phyloP scores from a whole-genome alignment of 495 filamentous ascomycete species.

The Chaetomium tenue region DNA sequence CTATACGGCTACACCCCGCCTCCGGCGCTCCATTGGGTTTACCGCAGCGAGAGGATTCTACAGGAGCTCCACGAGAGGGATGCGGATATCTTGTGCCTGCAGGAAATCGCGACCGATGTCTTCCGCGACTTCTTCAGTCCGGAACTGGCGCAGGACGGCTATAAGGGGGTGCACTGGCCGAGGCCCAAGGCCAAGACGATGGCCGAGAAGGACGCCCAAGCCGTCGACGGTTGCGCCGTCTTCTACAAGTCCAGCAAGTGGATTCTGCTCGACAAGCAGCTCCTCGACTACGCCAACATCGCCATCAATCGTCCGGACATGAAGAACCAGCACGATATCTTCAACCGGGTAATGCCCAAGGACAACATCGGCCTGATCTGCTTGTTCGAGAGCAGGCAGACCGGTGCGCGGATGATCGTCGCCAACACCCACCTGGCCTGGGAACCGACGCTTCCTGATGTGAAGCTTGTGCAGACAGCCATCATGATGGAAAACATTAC shows the following conservation, averaged over 20 bases:
- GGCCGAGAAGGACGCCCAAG: constrained; percentile 78
- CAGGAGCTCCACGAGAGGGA: constrained; percentile 74
- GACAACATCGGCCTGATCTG: constrained; percentile 90
- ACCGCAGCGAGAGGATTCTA: constrained; percentile 76
- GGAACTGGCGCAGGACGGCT: constrained; percentile 76
- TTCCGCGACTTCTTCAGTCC: constrained; percentile 87
- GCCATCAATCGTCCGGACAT: constrained; percentile 92
- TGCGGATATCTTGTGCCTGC: constrained; percentile 86
- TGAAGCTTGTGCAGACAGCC: constrained; percentile 91
- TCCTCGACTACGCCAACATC: constrained; percentile 86
- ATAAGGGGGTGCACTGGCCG: constrained; percentile 89
- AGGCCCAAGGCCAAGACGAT: constrained; percentile 85
- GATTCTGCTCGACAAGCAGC: constrained; percentile 85
- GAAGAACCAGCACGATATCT: constrained; percentile 93
- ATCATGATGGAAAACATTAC: constrained; percentile 89
- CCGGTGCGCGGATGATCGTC: constrained; percentile 83
- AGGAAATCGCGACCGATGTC: constrained; percentile 86
- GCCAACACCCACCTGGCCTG: constrained; percentile 92
- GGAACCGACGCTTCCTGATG: constrained; percentile 86
- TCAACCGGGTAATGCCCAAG: constrained; percentile 95
- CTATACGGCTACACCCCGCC: constrained; percentile 88
- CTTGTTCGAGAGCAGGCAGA: constrained; percentile 86
- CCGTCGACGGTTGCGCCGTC: constrained; percentile 91
- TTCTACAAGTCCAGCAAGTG: constrained; percentile 94
- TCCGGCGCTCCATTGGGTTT: constrained; percentile 77